Percentiles rank a stretch among this genome's conserved stretches.
These are phyloP conservation scores for Neonectria neomacrospora DNA, from an alignment of 2,329 filamentous ascomycete genomes.

Conservation along the genomic window DNA sequence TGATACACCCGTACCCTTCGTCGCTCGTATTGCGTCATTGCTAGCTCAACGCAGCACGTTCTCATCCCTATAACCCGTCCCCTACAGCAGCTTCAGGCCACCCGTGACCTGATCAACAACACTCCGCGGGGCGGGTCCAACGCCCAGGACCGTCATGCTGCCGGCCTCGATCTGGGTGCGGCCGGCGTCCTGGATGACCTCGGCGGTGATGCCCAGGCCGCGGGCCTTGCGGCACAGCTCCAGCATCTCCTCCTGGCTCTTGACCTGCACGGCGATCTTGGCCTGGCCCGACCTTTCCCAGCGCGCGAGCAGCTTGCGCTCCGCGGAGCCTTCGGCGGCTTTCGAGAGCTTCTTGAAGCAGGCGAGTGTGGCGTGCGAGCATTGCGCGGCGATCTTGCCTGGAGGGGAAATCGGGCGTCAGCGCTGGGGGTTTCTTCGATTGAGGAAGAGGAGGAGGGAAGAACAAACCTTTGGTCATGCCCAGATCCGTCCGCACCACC, in stretches of 20 bases:
- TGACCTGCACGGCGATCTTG: conserved; percentile 92
- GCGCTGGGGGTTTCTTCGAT: neutral
- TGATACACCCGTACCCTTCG: conserved; percentile 12
- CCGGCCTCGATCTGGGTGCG: conserved; percentile 95
- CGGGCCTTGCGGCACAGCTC: conserved; percentile 80
- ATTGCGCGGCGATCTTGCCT: conserved; percentile 98
- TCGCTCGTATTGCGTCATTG: neutral
- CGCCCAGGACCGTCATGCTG: conserved; percentile 90
- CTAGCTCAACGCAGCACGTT: neutral
- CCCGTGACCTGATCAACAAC: conserved; percentile 89
- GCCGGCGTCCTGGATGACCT: conserved; percentile 94
- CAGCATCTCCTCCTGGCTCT: conserved; percentile 85
- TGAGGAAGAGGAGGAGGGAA: too few species aligned
- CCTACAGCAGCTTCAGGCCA: conserved; percentile 81
- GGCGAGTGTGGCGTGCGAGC: conserved; percentile 93
- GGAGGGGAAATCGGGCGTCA: neutral
- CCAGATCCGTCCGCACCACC: conserved; percentile 91
- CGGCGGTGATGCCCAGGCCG: conserved; percentile 85
- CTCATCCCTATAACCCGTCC: neutral
- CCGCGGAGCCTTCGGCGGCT: conserved; percentile 63
- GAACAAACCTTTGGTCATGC: conserved; percentile 91
- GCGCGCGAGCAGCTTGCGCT: conserved; percentile 74
- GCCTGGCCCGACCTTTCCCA: conserved; percentile 92
- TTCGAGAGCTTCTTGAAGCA: conserved; percentile 88
- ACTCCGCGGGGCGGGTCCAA: conserved; percentile 84